Percentiles rank a stretch among this genome's conserved stretches.
Conservation (phyloP, 169 alveolate species). For the Perkinsus chesapeaki region DNA sequence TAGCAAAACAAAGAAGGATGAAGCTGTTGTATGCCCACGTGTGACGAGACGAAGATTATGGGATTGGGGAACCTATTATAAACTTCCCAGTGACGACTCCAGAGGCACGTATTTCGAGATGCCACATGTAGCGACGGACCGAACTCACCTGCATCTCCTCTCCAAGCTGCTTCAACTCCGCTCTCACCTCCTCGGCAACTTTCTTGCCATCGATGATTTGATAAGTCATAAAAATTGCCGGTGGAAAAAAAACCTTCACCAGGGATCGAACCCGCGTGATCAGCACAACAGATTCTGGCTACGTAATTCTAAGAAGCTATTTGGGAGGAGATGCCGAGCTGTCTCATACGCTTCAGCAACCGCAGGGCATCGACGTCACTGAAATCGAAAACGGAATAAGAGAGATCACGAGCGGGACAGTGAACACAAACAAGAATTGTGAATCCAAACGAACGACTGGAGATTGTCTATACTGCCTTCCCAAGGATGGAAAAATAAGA, state of each 20-base stretch:
- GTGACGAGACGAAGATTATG: too few relatives aligned
- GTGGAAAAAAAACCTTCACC: background rate
- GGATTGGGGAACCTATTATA: too few relatives aligned
- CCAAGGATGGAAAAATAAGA: background rate
- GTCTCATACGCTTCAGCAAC: conserved; percentile 1
- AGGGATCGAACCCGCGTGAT: background rate
- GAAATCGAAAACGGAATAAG: background rate
- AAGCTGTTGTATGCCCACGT: too few relatives aligned
- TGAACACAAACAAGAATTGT: background rate
- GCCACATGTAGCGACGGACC: too few relatives aligned
- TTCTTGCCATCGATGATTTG: background rate
- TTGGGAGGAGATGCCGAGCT: background rate
- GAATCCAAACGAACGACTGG: too few relatives aligned
- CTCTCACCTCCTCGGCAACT: background rate
- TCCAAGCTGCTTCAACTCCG: background rate
- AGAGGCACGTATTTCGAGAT: too few relatives aligned
- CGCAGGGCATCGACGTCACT: background rate
- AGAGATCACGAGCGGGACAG: background rate
- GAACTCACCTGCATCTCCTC: background rate
- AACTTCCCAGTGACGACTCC: too few relatives aligned
- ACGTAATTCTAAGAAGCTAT: background rate
- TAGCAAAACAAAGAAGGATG: too few relatives aligned
- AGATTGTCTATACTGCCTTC: too few relatives aligned
- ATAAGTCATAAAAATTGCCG: background rate
- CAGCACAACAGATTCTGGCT: background rate